Evolutionary conservation across 345 rosid genomes (phyloP), one percentile per base, ranked within the genome.

Genomic region (Atalantia buxifolia): DNA sequence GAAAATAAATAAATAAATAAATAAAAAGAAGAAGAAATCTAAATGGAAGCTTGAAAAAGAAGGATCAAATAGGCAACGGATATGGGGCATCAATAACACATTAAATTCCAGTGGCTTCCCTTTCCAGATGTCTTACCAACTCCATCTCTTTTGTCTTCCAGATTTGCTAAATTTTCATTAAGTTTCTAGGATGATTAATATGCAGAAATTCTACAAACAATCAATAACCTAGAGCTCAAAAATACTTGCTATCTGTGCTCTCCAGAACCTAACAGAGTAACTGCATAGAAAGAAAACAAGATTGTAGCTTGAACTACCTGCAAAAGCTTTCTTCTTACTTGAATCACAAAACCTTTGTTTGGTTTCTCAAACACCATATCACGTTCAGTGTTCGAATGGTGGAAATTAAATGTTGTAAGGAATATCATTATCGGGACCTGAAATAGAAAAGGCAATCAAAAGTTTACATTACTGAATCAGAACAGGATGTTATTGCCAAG

Each of bases 301-400:
- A 63, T 45, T 63, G 72, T 71, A 78, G 28, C 65, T 60, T 79
- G 70, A 63, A 31, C 63, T 86, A 92, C 98, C 94, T 88, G 90
- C 87, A 90, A 83, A 83, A 92, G 88, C 81, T 91, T 89, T 83
- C 95, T 86, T 68, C 89, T 88, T 61, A 85, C 79, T 36, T 40
- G 84, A 67, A 90, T 79, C 10, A 86, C 88, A 19, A 82, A 85
- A 69, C 87, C 92, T 80, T 81, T 83, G 78, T 80, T 81, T 38
- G 71, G 78, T 77, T 86, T 84, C 62, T 84, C 82, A 25, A 74
- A 82, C 55, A 67, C 74, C 59, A 40, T 25, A 28, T 55, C 74
- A 63, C 77, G 67, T 74, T 87, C 72, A 9, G 68, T 78, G 69
- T 79, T 80, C 40, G 81, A 70, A 38, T 71, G 78, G 21, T 79